These are phyloP conservation scores for Pseudogymnoascus sp. DNA, from an alignment of 2,329 filamentous ascomycete genomes.

Conservation along the genomic window DNA sequence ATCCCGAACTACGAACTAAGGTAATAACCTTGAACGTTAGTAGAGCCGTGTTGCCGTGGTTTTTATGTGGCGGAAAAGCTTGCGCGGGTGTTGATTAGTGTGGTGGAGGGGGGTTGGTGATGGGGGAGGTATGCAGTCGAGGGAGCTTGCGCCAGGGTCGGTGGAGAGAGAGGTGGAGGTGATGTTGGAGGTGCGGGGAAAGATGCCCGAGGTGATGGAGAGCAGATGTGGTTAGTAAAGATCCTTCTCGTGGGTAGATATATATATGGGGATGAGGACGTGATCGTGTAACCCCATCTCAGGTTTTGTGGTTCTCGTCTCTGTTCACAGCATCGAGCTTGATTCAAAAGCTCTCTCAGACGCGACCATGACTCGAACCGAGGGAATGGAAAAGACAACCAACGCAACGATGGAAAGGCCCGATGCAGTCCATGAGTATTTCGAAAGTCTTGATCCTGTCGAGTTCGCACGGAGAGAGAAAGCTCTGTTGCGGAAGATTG, in stretches of 20 bases:
- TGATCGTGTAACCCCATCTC: neutral
- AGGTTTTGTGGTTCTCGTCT: neutral
- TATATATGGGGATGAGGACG: neutral
- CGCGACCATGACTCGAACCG: neutral
- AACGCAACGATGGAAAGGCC: neutral
- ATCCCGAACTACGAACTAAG: neutral
- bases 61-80: neutral
- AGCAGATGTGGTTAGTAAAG: fast-evolving
- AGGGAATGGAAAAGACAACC: neutral
- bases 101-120: neutral
- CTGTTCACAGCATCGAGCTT: neutral
- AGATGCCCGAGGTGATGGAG: neutral
- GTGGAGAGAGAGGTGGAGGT: neutral
- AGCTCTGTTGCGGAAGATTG: slow-evolving; percentile 19
- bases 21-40: neutral
- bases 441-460: neutral
- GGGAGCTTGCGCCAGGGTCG: neutral
- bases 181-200: neutral
- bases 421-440: neutral
- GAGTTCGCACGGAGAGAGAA: slow-evolving; percentile 13
- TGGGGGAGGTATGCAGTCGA: too few relatives aligned
- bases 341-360: neutral
- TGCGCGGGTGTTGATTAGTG: neutral
- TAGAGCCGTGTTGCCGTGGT: neutral
- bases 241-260: neutral